Conservation (phyloP, 345 rosid genomes). For the Chamaenerion angustifolium region DNA sequence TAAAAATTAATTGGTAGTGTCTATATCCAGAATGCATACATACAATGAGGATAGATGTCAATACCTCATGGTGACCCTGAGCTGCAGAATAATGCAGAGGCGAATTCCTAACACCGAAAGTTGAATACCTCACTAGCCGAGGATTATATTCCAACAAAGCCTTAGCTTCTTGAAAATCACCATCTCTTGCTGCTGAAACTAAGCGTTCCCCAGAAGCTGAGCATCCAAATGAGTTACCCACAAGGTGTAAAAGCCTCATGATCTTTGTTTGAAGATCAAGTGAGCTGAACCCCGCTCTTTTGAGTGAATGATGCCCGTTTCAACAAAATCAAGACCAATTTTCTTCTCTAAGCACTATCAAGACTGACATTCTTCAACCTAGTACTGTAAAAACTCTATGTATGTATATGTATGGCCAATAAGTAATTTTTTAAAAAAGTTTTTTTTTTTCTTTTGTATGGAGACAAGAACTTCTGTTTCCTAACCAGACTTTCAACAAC, state of each 20-base stretch:
- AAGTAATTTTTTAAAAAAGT: no score
- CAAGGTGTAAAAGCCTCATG: constrained; percentile 73
- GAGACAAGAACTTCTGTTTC: background rate
- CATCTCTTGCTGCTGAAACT: constrained; percentile 97
- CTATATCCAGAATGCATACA: no score
- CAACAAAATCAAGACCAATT: background rate
- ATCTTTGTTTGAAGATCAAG: constrained; percentile 1
- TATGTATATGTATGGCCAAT: background rate
- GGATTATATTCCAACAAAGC: constrained; percentile 91
- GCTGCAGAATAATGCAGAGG: constrained; percentile 98
- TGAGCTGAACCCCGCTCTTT: background rate
- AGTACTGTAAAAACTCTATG: background rate
- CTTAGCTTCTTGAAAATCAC: constrained; percentile 89
- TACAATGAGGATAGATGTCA: no score
- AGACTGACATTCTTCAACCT: background rate
- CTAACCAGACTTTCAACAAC: constrained; percentile 16
- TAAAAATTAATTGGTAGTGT: no score
- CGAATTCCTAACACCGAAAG: constrained; percentile 90
- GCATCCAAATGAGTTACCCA: constrained; percentile 95
- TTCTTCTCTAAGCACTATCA: background rate
- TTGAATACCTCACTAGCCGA: constrained; percentile 80
- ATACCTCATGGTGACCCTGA: constrained; percentile 96
- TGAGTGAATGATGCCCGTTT: background rate
- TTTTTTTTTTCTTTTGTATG: no score
- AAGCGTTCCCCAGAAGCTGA: constrained; percentile 98